Base-by-base conservation (phyloP, 2,329 filamentous ascomycete species). In the Orbilia brochopaga region DNA sequence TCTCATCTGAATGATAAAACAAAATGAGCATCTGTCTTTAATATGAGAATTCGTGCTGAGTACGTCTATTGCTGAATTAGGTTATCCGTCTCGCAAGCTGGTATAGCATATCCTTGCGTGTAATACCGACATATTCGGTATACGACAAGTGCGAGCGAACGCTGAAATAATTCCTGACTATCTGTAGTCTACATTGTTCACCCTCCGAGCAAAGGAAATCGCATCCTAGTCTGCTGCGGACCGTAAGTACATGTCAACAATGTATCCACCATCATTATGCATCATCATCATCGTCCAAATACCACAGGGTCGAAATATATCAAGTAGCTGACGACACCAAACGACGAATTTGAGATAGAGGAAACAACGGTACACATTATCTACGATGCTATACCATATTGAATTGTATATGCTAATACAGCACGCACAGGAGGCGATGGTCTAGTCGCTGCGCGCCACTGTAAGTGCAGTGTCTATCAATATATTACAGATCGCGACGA, bases 381-480 rank as follows among this genome's bases (percentile, higher is more conserved):
- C 2, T 19, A 48, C 35, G 57, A 5, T 40, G 23, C 1, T 32
- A 55, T 15, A 8, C 15, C 10, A 10, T 48, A 5, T 48, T 3
- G 15, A 73, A 56, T 60, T 24, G 48, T 30, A 60, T 3, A 53
- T 40, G 44, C 42, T 76, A 40, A 74, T 53, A 73, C 57, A n/a
- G 24, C 42, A 13, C 15, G n/a, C 48, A 32, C 59, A 92, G 91
- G 94, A 73, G 94, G 94, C 40, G 94, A 99, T 79, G 94, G 94
- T 1, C 86, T 99, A 1, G 94, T 99, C 27, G 92, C 93, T 53
- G 94, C 94, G 59, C 88, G 94, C 24, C 94, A 99, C 80, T 85
- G 3, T 73, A 52, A n/a, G 69, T 48, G 44, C 7, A 2, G 5
- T 35, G 17, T 10, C 5, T 32, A 37, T 23, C 15, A n/a, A 23